These are phyloP conservation scores for Sporothrix dimorphospora DNA, from an alignment of 2,329 filamentous ascomycete species.

Conservation along the genomic window DNA sequence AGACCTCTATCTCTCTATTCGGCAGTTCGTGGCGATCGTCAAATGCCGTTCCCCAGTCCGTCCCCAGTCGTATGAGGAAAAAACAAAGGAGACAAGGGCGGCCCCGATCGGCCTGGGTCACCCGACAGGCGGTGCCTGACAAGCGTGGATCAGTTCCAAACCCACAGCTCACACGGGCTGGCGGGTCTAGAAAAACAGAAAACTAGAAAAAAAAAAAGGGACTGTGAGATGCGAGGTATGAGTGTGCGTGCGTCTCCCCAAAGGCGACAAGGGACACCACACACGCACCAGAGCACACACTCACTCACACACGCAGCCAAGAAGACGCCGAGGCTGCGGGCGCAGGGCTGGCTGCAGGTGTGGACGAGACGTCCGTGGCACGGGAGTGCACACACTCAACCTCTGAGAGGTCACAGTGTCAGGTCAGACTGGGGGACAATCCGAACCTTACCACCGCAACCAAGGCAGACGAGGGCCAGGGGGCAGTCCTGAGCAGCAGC, in stretches of 20 bases:
- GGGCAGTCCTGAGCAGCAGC: not conserved
- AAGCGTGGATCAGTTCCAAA: not conserved
- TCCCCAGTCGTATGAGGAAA: not conserved
- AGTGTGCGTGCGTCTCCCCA: not conserved
- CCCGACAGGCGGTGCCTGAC: slow-evolving; percentile 4
- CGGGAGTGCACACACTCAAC: not conserved
- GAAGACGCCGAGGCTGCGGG: not conserved
- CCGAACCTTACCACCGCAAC: not conserved
- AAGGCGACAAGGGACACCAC: not conserved
- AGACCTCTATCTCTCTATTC: not conserved
- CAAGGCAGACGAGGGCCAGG: not conserved
- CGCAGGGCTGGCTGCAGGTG: not conserved
- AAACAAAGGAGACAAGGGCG: not conserved
- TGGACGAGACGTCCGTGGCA: not conserved
- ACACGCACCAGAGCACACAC: not conserved
- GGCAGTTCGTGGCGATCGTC: not conserved
- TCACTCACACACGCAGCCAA: not conserved
- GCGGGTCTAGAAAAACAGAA: not conserved
- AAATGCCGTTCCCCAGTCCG: slow-evolving; percentile 1
- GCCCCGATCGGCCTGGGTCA: slow-evolving; percentile 5
- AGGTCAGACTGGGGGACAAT: not conserved
- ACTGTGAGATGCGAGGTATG: not conserved
- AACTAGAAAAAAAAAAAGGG: not conserved
- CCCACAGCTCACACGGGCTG: too few relatives aligned
- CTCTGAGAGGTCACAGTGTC: not conserved